phyloP scores from a whole-genome alignment of 306 rosid genomes.

The Vigna nakashimae region DNA sequence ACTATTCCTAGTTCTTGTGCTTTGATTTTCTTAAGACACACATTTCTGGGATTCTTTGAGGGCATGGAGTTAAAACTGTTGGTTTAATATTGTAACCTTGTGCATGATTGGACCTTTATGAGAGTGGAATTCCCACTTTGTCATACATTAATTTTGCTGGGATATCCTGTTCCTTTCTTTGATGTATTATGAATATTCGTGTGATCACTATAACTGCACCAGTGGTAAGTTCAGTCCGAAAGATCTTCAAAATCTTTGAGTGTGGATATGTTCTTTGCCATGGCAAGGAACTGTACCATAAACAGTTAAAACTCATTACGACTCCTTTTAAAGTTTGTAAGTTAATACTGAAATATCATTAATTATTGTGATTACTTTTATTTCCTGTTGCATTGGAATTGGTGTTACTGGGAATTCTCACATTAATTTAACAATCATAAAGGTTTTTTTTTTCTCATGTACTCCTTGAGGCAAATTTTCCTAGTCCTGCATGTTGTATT shows the following conservation, averaged over 20 bases:
- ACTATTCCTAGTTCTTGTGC: slow-evolving; percentile 16
- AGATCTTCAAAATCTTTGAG: slow-evolving; percentile 10
- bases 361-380: background rate
- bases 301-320: background rate
- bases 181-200: slow-evolving; percentile 24
- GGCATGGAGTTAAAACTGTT: background rate
- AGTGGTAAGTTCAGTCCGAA: slow-evolving; percentile 18
- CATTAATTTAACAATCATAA: slow-evolving; percentile 30
- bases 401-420: slow-evolving; percentile 7
- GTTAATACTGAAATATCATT: slow-evolving; percentile 31
- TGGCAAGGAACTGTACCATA: slow-evolving; percentile 27
- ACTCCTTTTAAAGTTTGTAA: slow-evolving; percentile 6
- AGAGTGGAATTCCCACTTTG: slow-evolving; percentile 13
- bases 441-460: slow-evolving; percentile 12
- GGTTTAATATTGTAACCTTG: slow-evolving; percentile 17
- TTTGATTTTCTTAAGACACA: slow-evolving; percentile 25
- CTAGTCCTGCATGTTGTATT: slow-evolving; percentile 28
- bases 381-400: slow-evolving; percentile 36
- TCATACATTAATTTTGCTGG: background rate
- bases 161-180: slow-evolving; percentile 32
- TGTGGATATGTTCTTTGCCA: slow-evolving; percentile 32
- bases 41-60: slow-evolving; percentile 13
- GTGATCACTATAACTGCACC: slow-evolving; percentile 11
- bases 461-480: slow-evolving; percentile 28
- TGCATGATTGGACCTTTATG: slow-evolving; percentile 30